These are phyloP conservation scores for Pleurotus cornucopiae DNA, from an alignment of 768 basidiomycete species.

Conservation along the genomic window DNA sequence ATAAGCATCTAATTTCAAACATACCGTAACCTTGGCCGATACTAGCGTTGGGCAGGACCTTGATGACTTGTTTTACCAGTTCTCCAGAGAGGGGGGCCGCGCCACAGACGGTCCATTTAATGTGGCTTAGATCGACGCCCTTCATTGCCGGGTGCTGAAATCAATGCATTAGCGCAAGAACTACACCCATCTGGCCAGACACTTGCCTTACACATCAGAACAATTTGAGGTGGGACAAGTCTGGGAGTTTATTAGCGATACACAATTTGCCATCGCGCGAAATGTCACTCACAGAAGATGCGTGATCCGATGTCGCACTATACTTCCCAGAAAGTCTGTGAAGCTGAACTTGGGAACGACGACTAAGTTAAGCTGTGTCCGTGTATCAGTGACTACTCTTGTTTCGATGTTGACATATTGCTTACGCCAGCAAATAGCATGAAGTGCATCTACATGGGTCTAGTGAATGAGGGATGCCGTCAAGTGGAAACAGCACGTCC, in stretches of 20 bases:
- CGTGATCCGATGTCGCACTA: conserved; percentile 49
- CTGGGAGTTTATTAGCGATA: conserved; percentile 12
- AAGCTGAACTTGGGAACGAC: conserved; percentile 67
- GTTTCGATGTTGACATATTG: background rate
- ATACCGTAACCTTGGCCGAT: conserved; percentile 65
- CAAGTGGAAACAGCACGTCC: background rate
- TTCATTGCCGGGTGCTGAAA: conserved; percentile 47
- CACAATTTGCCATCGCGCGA: background rate
- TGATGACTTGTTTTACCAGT: conserved; percentile 38
- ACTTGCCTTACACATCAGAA: conserved; percentile 61
- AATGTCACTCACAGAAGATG: conserved; percentile 45
- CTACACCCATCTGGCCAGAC: background rate
- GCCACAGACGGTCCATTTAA: conserved; percentile 53
- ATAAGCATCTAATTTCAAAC: background rate
- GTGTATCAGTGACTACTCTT: conserved; percentile 1
- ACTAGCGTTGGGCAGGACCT: conserved; percentile 51
- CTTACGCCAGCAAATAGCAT: conserved; percentile 50
- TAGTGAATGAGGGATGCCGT: conserved; percentile 6
- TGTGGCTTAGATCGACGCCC: conserved; percentile 44
- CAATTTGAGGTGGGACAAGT: conserved; percentile 62
- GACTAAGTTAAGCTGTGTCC: conserved; percentile 44
- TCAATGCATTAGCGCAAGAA: conserved; percentile 2
- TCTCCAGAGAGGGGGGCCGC: conserved; percentile 64
- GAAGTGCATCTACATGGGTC: conserved; percentile 39
- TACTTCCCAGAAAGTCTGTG: conserved; percentile 46